Base-by-base conservation (phyloP, 768 basidiomycete species). In the Russula emetica region DNA sequence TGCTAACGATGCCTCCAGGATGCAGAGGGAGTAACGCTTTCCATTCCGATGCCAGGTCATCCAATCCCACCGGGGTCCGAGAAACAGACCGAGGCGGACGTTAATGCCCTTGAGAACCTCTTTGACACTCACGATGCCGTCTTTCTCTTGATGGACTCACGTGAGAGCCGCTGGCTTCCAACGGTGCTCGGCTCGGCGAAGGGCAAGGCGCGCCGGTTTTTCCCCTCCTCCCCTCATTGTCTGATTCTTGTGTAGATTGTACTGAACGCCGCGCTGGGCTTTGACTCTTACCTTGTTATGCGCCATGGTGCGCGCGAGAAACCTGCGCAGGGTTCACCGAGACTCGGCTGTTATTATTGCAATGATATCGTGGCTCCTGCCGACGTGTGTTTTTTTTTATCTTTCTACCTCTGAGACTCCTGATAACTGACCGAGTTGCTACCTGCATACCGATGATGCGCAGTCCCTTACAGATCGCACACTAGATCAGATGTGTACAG, bases 401-500 rank as follows among this genome's bases (percentile, higher is more conserved):
- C 30, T 36, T 13, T 7, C 34, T 45, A 14, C 60, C n/a, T 28
- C 34, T 28, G 36, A 38, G 36, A 24, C 3, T 22, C 54, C 16
- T 7, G 28, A 28, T 30, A 14, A 22, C 45, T 56, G 14, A 62
- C 44, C 14, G 26, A 54, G 45, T 55, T 36, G 8, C 38, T 55
- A 22, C 51, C 18, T 49, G 10, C 28, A 34, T 18, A 34, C 16
- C 38, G 18, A 26, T 32, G 61, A 11, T 51, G 32, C 66, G 5
- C 26, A 82, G 86, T 85, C 84, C 2, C 74, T 90, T 49, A 89
- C 90, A 0, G 96, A 98, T 72, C 83, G 94, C 47, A 96, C 95
- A 4, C 82, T 98, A 16, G 97, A 98, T 73, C 96, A 98, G 73
- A 98, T 98, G 96, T 99, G 97, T 72, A 98, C 97, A 0, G 97